Base-by-base conservation (phyloP, 2,329 filamentous ascomycete genomes). In the Neospermospora avenae region DNA sequence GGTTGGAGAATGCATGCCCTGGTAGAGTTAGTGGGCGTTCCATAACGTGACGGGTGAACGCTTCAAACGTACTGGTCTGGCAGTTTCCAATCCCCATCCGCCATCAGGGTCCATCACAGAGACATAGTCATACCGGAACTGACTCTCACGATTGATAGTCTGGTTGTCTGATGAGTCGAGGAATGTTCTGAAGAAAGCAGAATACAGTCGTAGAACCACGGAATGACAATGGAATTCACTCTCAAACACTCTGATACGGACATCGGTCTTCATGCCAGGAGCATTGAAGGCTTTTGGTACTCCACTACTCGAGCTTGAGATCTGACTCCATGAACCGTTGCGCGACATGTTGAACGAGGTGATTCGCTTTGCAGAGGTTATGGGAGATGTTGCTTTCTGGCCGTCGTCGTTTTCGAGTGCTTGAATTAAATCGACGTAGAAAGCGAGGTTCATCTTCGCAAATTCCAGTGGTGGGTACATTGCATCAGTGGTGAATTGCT, bases 71-170 rank as follows among this genome's bases (percentile, higher is more conserved):
- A 59, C 57, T 35, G 41, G 20, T 35, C 46, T 35, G 13, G 49
- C 48, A 13, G 45, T 13, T 28, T 61, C 61, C 25, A 67, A 16
- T 10, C 53, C 60, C 65, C 65, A 64, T 25, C 24, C 41, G 3
- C 60, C 59, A 45, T 67, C 60, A 10, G 52, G 24, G 18, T 65
- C 63, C 39, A 62, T 44, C 3, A 62, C 59, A 3, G 62, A 61
- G 11, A 63, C 54, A 54, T 60, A 67, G 7, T 65, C 63, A 31
- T 65, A 65, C 22, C 42, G 46, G 18, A 63, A 64, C 48, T 54
- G 42, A 52, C 53, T 14, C 41, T 35, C 22, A 3, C 42, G 3
- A 46, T n/a, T 57, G 20, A 11, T 22, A 13, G 14, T 8, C 11
- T 20, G 28, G 25, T 48, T 49, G 16, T 57, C 55, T 13, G 34